These are phyloP conservation scores for Sugiyamaella neomexicana DNA, from an alignment of 1,139 yeast genomes.

Conservation along the genomic window DNA sequence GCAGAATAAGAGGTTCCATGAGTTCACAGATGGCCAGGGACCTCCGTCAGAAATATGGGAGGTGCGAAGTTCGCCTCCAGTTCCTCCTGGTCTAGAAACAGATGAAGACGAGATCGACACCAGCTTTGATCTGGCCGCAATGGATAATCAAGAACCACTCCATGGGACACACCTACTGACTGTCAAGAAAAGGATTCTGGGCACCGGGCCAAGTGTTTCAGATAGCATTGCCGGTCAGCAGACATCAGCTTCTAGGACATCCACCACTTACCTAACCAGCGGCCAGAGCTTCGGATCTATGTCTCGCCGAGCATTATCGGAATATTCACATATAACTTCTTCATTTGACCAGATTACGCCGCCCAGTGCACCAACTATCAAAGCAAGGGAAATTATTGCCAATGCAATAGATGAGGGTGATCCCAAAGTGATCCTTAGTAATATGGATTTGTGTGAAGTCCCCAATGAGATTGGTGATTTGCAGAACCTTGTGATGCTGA, in stretches of 20 bases:
- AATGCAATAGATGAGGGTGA: constrained; percentile 41
- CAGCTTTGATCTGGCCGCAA: constrained; percentile 1
- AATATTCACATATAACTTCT: not conserved
- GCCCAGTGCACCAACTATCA: constrained; percentile 3
- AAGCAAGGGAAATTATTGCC: constrained; percentile 30
- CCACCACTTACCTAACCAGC: not conserved
- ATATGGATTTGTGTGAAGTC: constrained; percentile 45
- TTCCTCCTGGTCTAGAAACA: constrained; percentile 19
- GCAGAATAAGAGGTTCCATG: constrained; percentile 31
- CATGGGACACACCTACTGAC: not conserved
- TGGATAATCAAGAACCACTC: not conserved
- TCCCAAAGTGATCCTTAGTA: constrained; percentile 47
- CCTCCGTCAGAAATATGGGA: constrained; percentile 30
- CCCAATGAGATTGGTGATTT: constrained; percentile 61
- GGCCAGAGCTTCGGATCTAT: no score
- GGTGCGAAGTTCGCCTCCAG: constrained; percentile 33
- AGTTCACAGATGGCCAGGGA: constrained; percentile 31
- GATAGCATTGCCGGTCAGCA: not conserved
- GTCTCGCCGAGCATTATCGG: no score
- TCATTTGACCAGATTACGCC: constrained; percentile 2
- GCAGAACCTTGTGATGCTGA: constrained; percentile 45
- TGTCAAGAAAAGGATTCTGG: constrained; percentile 1
- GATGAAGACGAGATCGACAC: constrained; percentile 16
- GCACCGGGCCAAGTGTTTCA: not conserved
- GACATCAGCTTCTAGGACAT: constrained; percentile 1